Percentiles rank a stretch among this genome's conserved stretches.
Evolutionary conservation across 1,284 basidiomycete genomes (phyloP).

Genomic region (Austroboletus olivaceoglutinosus): DNA sequence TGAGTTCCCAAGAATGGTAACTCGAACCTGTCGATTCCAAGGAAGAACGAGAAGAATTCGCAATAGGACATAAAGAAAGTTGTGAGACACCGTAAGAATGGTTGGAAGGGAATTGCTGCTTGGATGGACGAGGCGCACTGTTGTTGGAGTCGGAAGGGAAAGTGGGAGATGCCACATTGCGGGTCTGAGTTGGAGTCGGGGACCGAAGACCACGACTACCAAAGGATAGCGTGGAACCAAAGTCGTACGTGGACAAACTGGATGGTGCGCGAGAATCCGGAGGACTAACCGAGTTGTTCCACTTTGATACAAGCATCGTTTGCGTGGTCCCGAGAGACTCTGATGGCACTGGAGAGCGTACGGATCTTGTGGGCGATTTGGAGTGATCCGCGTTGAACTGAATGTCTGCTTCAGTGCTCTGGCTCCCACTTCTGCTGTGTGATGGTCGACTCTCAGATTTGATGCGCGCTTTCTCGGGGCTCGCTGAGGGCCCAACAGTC

Average conservation of each 20-base stretch:
- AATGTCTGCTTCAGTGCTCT: slow-evolving; percentile 48
- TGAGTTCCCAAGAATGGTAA: slow-evolving; percentile 75
- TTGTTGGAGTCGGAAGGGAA: slow-evolving; percentile 37
- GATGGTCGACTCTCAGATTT: slow-evolving; percentile 37
- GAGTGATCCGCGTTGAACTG: slow-evolving; percentile 39
- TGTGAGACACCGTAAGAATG: slow-evolving; percentile 53
- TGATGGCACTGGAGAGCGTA: slow-evolving; percentile 56
- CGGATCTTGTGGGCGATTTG: slow-evolving; percentile 43
- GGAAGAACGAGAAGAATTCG: slow-evolving; percentile 73
- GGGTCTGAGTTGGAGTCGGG: slow-evolving; percentile 60
- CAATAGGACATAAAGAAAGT: slow-evolving; percentile 62
- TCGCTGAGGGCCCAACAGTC: slow-evolving; percentile 38
- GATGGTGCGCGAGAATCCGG: slow-evolving; percentile 46
- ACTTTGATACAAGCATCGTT: slow-evolving; percentile 20
- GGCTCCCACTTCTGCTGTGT: slow-evolving; percentile 61
- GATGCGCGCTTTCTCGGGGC: slow-evolving; percentile 30
- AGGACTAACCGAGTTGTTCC: slow-evolving; percentile 27
- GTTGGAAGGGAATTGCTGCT: slow-evolving; percentile 50
- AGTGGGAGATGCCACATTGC: slow-evolving; percentile 53
- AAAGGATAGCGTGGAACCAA: slow-evolving; percentile 47
- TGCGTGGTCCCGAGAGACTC: slow-evolving; percentile 47
- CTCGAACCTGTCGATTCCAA: slow-evolving; percentile 76
- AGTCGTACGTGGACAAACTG: slow-evolving; percentile 51
- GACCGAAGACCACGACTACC: slow-evolving; percentile 50
- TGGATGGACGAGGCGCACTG: slow-evolving; percentile 49